Evolutionary conservation across 2,329 filamentous ascomycete genomes (phyloP), one percentile per base, ranked within the genome.

Genomic region (Cadophora gregata): DNA sequence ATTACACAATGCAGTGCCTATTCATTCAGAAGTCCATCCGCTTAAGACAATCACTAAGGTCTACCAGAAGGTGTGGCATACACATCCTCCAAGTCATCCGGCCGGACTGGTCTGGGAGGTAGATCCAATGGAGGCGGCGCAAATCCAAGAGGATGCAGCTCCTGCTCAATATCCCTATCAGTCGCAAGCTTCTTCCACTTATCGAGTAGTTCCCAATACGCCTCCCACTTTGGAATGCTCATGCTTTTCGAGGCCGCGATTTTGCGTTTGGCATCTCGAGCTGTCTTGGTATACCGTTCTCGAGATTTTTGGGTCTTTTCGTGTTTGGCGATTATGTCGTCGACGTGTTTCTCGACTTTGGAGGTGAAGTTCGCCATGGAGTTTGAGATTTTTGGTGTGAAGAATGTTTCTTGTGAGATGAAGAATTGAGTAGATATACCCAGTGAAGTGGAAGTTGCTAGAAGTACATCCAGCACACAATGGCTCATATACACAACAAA

Each of bases 151-250:
- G 59, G 58, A 53, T 58, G 47, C 19, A 66, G 38, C 29, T 59
- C 50, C 19, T 62, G 21, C 31, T 66, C 59, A 19, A 59, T 42
- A 24, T 47, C 50, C 24, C 38, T 21, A 51, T 51, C 33, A n/a
- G 59, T 48, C 4, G 24, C 45, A 38, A 42, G 25, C 31, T 53
- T 55, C 60, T 31, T 60, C 59, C 64, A 66, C 12, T 63, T 45
- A 31, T 66, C 59, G 21, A 62, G 59, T 21, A 21, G 31, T 19
- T 45, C 47, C 64, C 64, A 66, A 42, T 58, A 62, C 4, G 25
- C 19, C 31, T 63, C 59, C 59, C 51, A 59, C 8, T 50, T 59
- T 12, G 59, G 59, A 14, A 59, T 59, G 4, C 7, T 38, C 12
- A 51, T 19, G 6, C 29, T 45, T 47, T 59, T 59, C 16, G 64